Evolutionary conservation across 805 yeast species (phyloP).

Genomic region (Myxozyma sirexii): DNA sequence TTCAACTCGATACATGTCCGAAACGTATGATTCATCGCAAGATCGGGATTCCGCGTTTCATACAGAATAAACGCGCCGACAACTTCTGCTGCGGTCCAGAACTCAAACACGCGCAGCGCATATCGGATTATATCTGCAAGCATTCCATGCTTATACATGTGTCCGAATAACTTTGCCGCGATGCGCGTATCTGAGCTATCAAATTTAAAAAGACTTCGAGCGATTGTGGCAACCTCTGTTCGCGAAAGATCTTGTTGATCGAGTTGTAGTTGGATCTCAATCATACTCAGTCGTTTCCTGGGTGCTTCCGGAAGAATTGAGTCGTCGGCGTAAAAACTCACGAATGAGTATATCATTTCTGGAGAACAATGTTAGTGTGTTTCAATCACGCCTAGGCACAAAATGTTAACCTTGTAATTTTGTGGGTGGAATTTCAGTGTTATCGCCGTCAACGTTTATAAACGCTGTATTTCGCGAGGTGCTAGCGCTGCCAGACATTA

Average conservation of each 20-base stretch:
- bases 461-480: too few relatives aligned
- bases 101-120: constrained; percentile 11
- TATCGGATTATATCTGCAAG: constrained; percentile 14
- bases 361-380: too few relatives aligned
- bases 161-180: constrained; percentile 2
- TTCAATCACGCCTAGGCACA: background rate
- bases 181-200: background rate
- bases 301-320: background rate
- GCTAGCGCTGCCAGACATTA: too few relatives aligned
- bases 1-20: constrained; percentile 12
- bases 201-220: constrained; percentile 1
- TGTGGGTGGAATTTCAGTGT: background rate
- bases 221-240: constrained; percentile 6
- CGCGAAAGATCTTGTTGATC: constrained; percentile 6
- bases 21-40: constrained; percentile 12
- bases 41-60: background rate
- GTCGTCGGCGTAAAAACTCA: constrained; percentile 6
- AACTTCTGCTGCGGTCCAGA: constrained; percentile 14
- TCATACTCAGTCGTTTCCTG: background rate
- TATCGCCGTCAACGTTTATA: too few relatives aligned
- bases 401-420: background rate
- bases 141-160: constrained; percentile 22
- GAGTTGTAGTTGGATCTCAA: constrained; percentile 11
- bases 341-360: constrained; percentile 5
- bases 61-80: background rate